These are phyloP conservation scores for Ophiostoma sp. DNA, from an alignment of 2,329 filamentous ascomycete genomes.

Conservation along the genomic window DNA sequence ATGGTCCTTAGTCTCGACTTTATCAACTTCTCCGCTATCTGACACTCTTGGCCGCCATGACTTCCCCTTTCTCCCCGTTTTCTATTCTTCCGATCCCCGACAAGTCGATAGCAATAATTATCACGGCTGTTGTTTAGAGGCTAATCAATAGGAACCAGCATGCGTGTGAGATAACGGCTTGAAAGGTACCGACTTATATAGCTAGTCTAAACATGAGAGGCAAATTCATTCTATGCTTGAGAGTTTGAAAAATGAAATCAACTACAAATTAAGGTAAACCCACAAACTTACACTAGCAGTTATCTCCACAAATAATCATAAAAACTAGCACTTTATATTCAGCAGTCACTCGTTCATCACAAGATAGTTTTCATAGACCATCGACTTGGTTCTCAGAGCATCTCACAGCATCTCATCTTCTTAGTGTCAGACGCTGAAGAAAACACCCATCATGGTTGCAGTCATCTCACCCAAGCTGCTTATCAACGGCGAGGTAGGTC, in stretches of 20 bases:
- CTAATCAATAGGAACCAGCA: neutral
- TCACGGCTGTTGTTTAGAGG: neutral
- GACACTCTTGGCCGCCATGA: neutral
- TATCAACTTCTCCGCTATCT: constrained; percentile 6
- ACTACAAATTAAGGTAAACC: neutral
- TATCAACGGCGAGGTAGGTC: constrained; percentile 7
- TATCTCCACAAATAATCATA: neutral
- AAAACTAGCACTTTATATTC: neutral
- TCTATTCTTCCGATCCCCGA: neutral
- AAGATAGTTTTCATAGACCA: neutral
- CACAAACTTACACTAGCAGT: neutral
- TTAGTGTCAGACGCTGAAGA: neutral
- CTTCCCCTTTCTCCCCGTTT: neutral
- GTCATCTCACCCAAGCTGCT: neutral
- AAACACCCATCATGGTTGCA: neutral
- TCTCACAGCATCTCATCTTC: neutral
- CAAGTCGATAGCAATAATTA: neutral
- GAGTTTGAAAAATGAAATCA: too few relatives aligned
- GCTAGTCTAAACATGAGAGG: neutral
- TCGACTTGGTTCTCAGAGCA: neutral
- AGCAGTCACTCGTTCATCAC: neutral
- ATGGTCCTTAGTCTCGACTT: neutral
- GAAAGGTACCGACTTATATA: neutral
- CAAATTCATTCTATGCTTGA: neutral
- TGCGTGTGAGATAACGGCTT: neutral